phyloP scores from a whole-genome alignment of 768 basidiomycete genomes.

The Leccinum arenicola region DNA sequence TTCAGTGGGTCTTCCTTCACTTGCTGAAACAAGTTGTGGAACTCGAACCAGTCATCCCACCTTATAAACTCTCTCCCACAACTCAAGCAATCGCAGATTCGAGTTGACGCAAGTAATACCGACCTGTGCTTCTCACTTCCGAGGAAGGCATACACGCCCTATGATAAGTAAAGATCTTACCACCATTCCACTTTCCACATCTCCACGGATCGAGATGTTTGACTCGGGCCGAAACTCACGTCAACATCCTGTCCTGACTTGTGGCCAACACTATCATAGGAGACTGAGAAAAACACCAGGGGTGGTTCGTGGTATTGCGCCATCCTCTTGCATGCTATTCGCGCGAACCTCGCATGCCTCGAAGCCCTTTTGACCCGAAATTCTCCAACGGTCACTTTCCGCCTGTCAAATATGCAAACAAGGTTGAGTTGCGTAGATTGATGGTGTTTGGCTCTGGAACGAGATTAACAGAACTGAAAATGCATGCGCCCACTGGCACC shows the following conservation, averaged over 20 bases:
- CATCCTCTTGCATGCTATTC: neutral
- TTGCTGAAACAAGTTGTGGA: neutral
- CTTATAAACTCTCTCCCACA: neutral
- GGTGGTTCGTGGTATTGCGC: neutral
- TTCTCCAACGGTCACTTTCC: neutral
- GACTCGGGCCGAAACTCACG: neutral
- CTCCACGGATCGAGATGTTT: neutral
- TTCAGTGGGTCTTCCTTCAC: neutral
- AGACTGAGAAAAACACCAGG: constrained; percentile 3
- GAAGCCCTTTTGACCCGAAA: neutral
- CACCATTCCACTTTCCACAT: neutral
- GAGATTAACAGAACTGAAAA: neutral
- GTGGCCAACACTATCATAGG: neutral
- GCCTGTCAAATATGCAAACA: constrained; percentile 2
- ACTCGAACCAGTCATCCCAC: neutral
- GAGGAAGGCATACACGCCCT: neutral
- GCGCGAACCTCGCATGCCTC: neutral
- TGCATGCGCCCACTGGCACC: neutral
- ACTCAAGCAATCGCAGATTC: neutral
- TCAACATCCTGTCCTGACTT: neutral
- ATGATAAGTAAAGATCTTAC: neutral
- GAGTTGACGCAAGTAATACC: neutral
- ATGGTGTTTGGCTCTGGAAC: constrained; percentile 1
- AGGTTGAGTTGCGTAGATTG: constrained; percentile 15
- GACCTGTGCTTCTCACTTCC: neutral